Base-by-base conservation (phyloP, 306 rosid genomes). In the Lupinus albus region DNA sequence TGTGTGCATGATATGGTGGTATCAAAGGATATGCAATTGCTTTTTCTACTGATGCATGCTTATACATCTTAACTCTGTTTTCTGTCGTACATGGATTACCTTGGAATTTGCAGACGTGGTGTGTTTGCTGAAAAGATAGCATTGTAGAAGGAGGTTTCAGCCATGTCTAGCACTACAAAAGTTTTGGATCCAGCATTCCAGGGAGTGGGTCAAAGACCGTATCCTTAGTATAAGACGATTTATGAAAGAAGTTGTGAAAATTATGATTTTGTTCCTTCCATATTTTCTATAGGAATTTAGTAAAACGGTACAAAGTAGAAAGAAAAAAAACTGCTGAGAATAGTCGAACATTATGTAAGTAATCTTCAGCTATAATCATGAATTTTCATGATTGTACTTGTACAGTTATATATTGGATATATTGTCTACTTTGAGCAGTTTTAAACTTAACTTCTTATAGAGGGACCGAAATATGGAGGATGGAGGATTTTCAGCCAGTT, bases 391-490 rank as follows among this genome's bases (percentile, higher is more conserved):
- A 25, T 78, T 77, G 17, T 39, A 11, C 59, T 78, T 77, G 17
- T 39, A 11, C 59, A 60, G 44, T 74, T 70, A 15, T 66, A 60
- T 72, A 21, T 42, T 71, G 33, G 28, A 53, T 36, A 61, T 57
- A 11, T 68, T 72, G 61, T 71, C 28, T 25, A 58, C 42, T 66
- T 68, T 69, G 66, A 72, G 18, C 64, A 54, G 83, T 79, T 75
- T 68, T 69, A 76, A 63, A 64, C 99, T 93, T 93, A 82, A 90
- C 93, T 47, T 78, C 68, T 59, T 69, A 13, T 80, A 94, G 99
- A 78, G 99, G 97, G 61, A 82, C 95, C 64, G 99, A 94, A 78
- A 90, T 94, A 81, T 94, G 99, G 99, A 84, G 99, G 81, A 94
- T 94, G 73, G 99, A 94, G 85, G 65, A 90, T 83, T 94, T 94